Evolutionary conservation across 2,329 filamentous ascomycete genomes (phyloP).

Genomic region (Zymoseptoria crescenta): DNA sequence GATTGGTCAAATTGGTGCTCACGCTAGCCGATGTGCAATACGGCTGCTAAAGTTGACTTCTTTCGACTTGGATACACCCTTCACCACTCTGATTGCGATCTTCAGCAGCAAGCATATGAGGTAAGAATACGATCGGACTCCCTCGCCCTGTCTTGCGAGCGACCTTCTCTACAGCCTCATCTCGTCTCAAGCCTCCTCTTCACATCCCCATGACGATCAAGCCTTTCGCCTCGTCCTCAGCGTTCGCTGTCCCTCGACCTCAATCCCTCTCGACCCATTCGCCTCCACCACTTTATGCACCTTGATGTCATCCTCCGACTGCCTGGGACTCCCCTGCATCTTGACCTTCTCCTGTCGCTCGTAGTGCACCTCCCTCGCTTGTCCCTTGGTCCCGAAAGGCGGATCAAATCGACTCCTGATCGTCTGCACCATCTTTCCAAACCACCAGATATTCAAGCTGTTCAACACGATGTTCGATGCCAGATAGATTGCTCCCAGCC

Average conservation of each 20-base stretch:
- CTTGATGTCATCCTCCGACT: slow-evolving; percentile 6
- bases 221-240: slow-evolving; percentile 19
- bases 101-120: background rate
- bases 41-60: background rate
- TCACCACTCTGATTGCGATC: background rate
- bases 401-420: slow-evolving; percentile 66
- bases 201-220: slow-evolving; percentile 1
- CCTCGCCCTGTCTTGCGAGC: background rate
- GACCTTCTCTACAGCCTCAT: background rate
- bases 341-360: slow-evolving; percentile 20
- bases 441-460: slow-evolving; percentile 76
- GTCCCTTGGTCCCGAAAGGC: slow-evolving; percentile 38
- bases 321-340: slow-evolving; percentile 14
- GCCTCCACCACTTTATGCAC: slow-evolving; percentile 7
- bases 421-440: slow-evolving; percentile 75
- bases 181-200: background rate
- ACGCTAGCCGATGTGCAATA: background rate
- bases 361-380: slow-evolving; percentile 20
- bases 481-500: slow-evolving; percentile 62
- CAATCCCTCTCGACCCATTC: slow-evolving; percentile 15
- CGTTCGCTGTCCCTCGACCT: slow-evolving; percentile 12
- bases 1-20: background rate
- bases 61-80: background rate
- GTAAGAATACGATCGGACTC: background rate
- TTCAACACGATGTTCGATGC: slow-evolving; percentile 65